A percentile compares a stretch with the other conserved stretches of the same genome.
Evolutionary conservation across 495 filamentous ascomycete genomes (phyloP).

Genomic region (Podospora fimiseda): DNA sequence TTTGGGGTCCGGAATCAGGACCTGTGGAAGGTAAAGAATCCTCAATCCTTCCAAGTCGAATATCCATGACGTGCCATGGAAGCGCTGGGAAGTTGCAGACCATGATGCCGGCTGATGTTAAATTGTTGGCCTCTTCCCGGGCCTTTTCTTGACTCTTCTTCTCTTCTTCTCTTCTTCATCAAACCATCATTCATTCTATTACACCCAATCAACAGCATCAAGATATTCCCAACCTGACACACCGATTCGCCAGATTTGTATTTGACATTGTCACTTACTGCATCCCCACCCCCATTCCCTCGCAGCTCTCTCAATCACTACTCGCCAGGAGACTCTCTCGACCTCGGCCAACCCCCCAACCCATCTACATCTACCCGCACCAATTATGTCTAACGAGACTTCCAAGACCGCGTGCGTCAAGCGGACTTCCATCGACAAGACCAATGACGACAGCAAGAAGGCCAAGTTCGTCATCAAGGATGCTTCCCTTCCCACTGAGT

Average conservation of each 20-base stretch:
- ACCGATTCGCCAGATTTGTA: background rate
- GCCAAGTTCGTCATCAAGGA: background rate
- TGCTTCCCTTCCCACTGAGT: background rate
- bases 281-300: background rate
- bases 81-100: too few relatives aligned
- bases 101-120: too few relatives aligned
- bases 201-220: background rate
- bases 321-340: background rate
- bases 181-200: too few relatives aligned
- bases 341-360: background rate
- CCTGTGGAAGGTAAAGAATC: too few relatives aligned
- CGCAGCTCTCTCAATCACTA: background rate
- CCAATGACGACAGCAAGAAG: background rate
- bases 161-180: background rate
- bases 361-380: background rate
- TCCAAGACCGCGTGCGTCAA: background rate
- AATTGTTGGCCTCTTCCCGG: too few relatives aligned
- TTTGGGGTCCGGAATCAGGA: too few relatives aligned
- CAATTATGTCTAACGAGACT: background rate
- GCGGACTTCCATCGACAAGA: too few relatives aligned
- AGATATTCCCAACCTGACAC: background rate
- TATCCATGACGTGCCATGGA: too few relatives aligned
- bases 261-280: conserved; percentile 1
- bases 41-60: too few relatives aligned
- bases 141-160: background rate